Conservation (phyloP, 2,329 filamentous ascomycete species). For the Zasmidium citrigriseum region DNA sequence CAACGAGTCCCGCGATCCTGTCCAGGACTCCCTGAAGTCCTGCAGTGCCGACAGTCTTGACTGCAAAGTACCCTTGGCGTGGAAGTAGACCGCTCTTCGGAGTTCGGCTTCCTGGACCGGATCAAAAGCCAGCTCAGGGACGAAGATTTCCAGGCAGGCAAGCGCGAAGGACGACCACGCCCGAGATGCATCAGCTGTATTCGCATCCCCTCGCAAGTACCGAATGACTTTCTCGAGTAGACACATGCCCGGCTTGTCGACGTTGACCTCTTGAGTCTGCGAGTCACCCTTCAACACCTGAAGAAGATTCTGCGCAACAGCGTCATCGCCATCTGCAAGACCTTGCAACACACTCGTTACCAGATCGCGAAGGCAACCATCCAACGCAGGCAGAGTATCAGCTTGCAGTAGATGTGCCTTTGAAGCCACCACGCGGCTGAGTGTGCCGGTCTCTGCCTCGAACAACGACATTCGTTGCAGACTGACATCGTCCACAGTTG, state of each 20-base stretch:
- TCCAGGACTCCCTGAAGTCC: slow-evolving; percentile 66
- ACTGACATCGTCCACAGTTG: slow-evolving; percentile 33
- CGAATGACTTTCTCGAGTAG: background rate
- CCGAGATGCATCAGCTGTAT: slow-evolving; percentile 33
- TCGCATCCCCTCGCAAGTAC: background rate
- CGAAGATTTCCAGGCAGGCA: slow-evolving; percentile 74
- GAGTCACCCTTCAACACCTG: too few species aligned
- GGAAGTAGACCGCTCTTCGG: slow-evolving; percentile 60
- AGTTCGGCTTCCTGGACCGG: slow-evolving; percentile 66
- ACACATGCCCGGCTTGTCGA: too few species aligned
- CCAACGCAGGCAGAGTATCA: slow-evolving; percentile 33
- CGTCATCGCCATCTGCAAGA: slow-evolving; percentile 5
- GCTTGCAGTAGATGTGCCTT: slow-evolving; percentile 37
- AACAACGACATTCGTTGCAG: slow-evolving; percentile 44
- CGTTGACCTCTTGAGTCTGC: too few species aligned
- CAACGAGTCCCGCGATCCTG: slow-evolving; percentile 67
- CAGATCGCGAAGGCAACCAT: slow-evolving; percentile 29
- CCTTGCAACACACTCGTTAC: slow-evolving; percentile 37
- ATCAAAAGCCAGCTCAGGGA: slow-evolving; percentile 85
- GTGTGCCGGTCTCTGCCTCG: slow-evolving; percentile 40
- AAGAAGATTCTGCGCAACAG: background rate
- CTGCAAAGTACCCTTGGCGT: slow-evolving; percentile 58
- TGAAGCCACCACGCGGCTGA: slow-evolving; percentile 39
- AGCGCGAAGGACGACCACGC: slow-evolving; percentile 78
- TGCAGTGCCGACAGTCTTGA: slow-evolving; percentile 62